Evolutionary conservation across 2,329 filamentous ascomycete genomes (phyloP), one percentile per base, ranked within the genome.

Genomic region (Pseudopyrenochaeta lycopersici): DNA sequence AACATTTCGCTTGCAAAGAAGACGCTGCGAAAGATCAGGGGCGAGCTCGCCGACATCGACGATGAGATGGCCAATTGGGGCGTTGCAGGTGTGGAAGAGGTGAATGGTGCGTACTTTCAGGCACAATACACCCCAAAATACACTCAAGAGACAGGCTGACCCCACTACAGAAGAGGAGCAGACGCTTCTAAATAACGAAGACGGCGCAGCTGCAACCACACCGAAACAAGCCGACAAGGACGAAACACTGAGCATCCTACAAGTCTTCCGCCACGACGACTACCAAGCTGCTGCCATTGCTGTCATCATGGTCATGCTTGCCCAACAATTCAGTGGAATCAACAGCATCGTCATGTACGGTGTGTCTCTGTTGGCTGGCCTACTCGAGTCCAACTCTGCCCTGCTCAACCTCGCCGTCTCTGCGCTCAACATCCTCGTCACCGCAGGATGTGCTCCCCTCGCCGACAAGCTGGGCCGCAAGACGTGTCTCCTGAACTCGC

Each of bases 281-380:
- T 90, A 90, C 46, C 88, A 96, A 48, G 82, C 95, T 54, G 92
- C 93, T 4, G 91, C 96, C 3, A 84, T 96, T 11, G 92, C 91
- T 1, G 88, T 96, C 63, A 95, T 97, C 87, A 87, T 91, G 63
- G 88, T 96, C 70, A 97, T 98, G 93, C 83, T 93, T 53, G 89
- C 91, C 1, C 95, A 98, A 74, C 95, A 99, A 74, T 82, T 97
- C 32, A 94, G 90, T 53, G 94, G 79, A 41, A 94, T 98, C 79
- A 98, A 99, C 83, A 94, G 90, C 53, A 94, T 98, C 70, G 90
- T 98, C 77, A 97, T 99, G 93, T 99, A 99, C 77, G 96, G 93
- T 2, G 95, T 98, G 5, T 92, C 91, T 0, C 86, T 99, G 1
- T 84, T 99, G 12, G 87, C 90, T 29, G 87, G 88, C 58, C 84